Base-by-base conservation (phyloP, 768 basidiomycete genomes). In the Mycena kentingensis region DNA sequence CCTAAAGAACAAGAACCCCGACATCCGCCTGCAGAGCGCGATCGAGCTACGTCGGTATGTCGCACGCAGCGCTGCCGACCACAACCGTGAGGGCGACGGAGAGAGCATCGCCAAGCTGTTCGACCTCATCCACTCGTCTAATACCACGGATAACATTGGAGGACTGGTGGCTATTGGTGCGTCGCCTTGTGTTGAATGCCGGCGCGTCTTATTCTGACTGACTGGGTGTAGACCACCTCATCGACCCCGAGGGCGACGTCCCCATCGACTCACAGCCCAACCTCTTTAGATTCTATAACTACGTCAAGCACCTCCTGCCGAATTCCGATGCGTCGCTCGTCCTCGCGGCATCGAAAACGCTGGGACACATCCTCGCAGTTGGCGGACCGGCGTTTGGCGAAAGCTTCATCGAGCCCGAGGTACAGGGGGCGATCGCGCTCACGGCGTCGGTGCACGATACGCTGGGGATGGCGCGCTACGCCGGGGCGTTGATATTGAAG, bases 311-410 rank as follows among this genome's bases (percentile, higher is more conserved):
- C 10, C 75, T 88, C 16, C 73, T 88, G 16, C 85, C 85, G 16
- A 84, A 84, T 57, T 71, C 80, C 35, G 88, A 89, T 62, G 76
- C 84, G 55, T 80, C 81, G 55, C 80, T 90, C 65, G 89, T 89
- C 84, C 74, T 85, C 34, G 82, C 82, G 5, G 85, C 85, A 1
- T 83, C 86, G 27, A 82, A 85, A 63, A 84, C 85, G 0, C 75
- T 85, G 16, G 85, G 85, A 4, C 75, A 78, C 56, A 87, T 87
- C 60, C 79, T 82, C 18, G 76, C 78, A 32, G 77, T 84, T 4
- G 82, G 84, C 10, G 82, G 81, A 4, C 72, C 75, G 0, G 75
- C 75, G 35, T 81, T 85, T 47, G 83, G 82, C 32, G 83, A 86
- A 54, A 73, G 72, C 6, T 85, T 87, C 65, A 83, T 87, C 71